Percentiles rank a stretch among this genome's conserved stretches.
These are phyloP conservation scores for Aleurites moluccanus DNA, from an alignment of 441 rosid genomes.

Conservation along the genomic window DNA sequence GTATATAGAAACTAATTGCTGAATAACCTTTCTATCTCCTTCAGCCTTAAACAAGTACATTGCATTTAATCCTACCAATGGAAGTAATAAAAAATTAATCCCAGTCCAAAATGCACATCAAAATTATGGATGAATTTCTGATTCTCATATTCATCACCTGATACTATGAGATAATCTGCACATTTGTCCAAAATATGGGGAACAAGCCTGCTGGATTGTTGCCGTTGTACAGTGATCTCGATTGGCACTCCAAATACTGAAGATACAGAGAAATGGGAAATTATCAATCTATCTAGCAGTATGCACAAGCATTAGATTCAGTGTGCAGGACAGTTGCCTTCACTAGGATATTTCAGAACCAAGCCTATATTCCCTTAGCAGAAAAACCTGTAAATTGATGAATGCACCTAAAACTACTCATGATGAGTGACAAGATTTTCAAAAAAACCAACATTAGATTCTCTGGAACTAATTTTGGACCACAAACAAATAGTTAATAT, in stretches of 20 bases:
- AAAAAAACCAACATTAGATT: constrained; percentile 3
- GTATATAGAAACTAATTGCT: constrained; percentile 67
- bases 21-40: constrained; percentile 71
- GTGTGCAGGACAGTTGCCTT: not conserved
- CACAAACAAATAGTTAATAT: not conserved
- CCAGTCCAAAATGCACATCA: constrained; percentile 1
- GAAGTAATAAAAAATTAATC: constrained; percentile 14
- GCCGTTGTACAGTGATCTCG: constrained; percentile 68
- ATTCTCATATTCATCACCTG: constrained; percentile 47
- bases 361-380: not conserved
- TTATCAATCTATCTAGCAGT: constrained; percentile 11
- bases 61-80: constrained; percentile 59
- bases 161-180: constrained; percentile 74
- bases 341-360: not conserved
- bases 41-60: constrained; percentile 68
- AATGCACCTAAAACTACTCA: not conserved
- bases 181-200: constrained; percentile 70
- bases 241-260: constrained; percentile 89
- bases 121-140: constrained; percentile 3
- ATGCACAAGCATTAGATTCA: not conserved
- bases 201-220: constrained; percentile 60
- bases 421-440: not conserved
- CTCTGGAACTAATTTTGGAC: not conserved
- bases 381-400: constrained; percentile 1
- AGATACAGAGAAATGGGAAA: constrained; percentile 12